Evolutionary conservation across 2,329 filamentous ascomycete species (phyloP).

Genomic region (Aspergillus intermedius): DNA sequence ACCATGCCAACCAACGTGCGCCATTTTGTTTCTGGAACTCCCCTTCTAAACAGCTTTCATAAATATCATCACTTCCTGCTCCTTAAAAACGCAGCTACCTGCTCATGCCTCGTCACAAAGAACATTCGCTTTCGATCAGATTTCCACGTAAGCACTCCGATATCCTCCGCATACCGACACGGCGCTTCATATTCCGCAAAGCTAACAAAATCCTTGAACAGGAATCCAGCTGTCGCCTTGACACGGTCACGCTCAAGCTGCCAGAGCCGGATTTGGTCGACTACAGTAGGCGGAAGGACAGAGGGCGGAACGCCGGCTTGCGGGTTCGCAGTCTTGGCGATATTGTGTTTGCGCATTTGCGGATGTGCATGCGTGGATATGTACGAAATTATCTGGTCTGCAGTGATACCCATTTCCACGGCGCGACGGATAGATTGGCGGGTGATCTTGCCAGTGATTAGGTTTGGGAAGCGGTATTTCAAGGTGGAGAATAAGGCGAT

Average conservation of each 20-base stretch:
- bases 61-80: conserved; percentile 42
- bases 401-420: conserved; percentile 84
- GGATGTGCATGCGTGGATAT: conserved; percentile 89
- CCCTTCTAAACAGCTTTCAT: neutral
- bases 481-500: conserved; percentile 84
- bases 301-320: conserved; percentile 43
- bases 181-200: conserved; percentile 55
- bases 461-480: conserved; percentile 85
- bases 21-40: neutral
- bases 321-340: conserved; percentile 33
- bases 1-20: conserved; percentile 1
- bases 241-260: conserved; percentile 95
- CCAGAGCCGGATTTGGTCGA: conserved; percentile 96
- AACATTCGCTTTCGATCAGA: conserved; percentile 75
- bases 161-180: conserved; percentile 68
- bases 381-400: conserved; percentile 91
- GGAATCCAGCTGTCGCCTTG: conserved; percentile 71
- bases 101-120: conserved; percentile 86
- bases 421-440: conserved; percentile 82
- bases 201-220: conserved; percentile 82
- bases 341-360: conserved; percentile 67
- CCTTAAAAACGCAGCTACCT: conserved; percentile 74
- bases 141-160: conserved; percentile 84
- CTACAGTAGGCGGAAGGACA: conserved; percentile 85
- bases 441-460: conserved; percentile 86